Evolutionary conservation across 768 basidiomycete species (phyloP), one percentile per base, ranked within the genome.

Genomic region (Tylopilus cervinicoccineus): DNA sequence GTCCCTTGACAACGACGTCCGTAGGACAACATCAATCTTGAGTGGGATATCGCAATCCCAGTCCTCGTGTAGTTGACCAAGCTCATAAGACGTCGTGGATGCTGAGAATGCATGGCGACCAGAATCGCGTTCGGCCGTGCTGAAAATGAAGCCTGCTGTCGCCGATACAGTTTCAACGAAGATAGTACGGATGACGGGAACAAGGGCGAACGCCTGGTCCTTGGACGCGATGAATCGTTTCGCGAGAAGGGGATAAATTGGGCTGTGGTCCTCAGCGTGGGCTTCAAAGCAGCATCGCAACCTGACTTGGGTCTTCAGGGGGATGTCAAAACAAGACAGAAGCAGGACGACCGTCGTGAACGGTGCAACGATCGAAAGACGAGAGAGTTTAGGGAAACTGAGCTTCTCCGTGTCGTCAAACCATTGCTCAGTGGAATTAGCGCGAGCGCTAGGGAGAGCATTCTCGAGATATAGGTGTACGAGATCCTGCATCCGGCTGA

Each of bases 381-480:
- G 48, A 6, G 53, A 37, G 22, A 59, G 57, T 10, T 14, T 48
- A 24, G 53, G 43, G 26, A 59, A 50, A 32, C 10, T 23, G 31
- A 53, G 12, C 26, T 33, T 47, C 12, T 37, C 48, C 20, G 49
- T 17, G 19, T 40, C 43, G n/a, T 43, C 34, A 7, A 31, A 27
- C 9, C 31, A 23, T 45, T 33, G 37, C 2, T 12, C 24, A n/a
- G 17, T n/a, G 22, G 38, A 34, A 26, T 24, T 31, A 1, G 17
- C 11, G 14, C 37, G 44, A 42, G 42, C 40, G n/a, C 48, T 53
- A 12, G 72, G 71, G 6, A 75, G 61, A 22, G 63, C 62, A 33
- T 70, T 57, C 36, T 69, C 66, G 5, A 75, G 59, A 47, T 69
- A 58, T n/a, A 75, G 56, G 13, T 60, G 52, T 38, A 57, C 62